Base-by-base conservation (phyloP, 164 flowering plant genomes). In the Umbilicus rupestris region DNA sequence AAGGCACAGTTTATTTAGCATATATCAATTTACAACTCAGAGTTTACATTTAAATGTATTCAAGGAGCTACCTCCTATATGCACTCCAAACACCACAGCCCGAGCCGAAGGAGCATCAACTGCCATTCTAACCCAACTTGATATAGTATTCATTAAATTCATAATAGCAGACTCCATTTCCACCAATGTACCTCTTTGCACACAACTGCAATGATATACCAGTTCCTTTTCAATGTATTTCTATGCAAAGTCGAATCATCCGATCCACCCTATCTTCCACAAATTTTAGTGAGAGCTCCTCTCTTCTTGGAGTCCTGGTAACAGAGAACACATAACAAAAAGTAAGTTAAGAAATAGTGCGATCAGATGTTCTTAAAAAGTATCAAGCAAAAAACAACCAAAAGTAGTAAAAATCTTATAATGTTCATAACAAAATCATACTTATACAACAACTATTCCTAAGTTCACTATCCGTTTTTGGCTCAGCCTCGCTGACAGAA, bases 41-140 rank as follows among this genome's bases (percentile, higher is more conserved):
- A 10, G n/a, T n/a, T 39, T 7, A 14, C 4, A 0, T 17, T 9
- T 28, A 22, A 65, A 14, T 8, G 33, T n/a, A n/a, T n/a, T n/a
- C n/a, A 39, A 71, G 26, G 68, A 28, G 66, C 9, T 73, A 89
- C 98, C 98, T 58, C 84, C 87, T 72, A 89, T 88, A 55, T 74
- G 88, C 50, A 88, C 91, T 42, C 96, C 96, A 74, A 92, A 92
- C 37, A 92, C 83, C 73, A 85, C 90, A 65, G 96, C 95, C 62
- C 89, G 74, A 66, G 95, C 86, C 72, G 78, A 80, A 65, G 93
- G 93, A 65, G 81, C 83, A 77, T 89, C 80, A 49, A 82, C 70
- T 41, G 81, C 84, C 59, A 68, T 65, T n/a, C 75, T 77, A 20
- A 82, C 55, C 87, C 87, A 79, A 37, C 84, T 83, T 16, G 85